Evolutionary conservation across 2,329 filamentous ascomycete species (phyloP), one percentile per base, ranked within the genome.

Genomic region (Pestalotiopsis sp.): DNA sequence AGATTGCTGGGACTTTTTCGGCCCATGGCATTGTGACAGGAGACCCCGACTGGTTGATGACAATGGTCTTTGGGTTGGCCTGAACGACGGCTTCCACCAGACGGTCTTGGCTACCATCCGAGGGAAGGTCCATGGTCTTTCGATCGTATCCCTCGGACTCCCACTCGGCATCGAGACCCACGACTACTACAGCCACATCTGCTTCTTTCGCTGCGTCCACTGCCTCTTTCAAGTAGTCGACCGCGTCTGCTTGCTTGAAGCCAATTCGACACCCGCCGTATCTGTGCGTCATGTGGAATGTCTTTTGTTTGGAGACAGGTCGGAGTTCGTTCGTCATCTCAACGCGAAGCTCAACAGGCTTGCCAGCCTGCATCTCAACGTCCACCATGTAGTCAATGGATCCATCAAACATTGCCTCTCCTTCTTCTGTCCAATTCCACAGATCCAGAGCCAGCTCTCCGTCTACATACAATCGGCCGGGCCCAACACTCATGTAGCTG

Each of bases 141-240:
- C 91, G 86, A 75, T 93, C 91, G 69, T 92, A 92, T 1, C 91
- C 91, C 77, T 93, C 91, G 1, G 90, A 92, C 75, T 93, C 91
- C 91, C 91, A 93, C 76, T 93, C 91, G 5, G 88, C 88, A 76
- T 93, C 91, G 0, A 93, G 83, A 1, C 91, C 91, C 11, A 92
- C 87, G 63, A 93, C 85, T 1, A 93, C 84, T 6, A 93, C 82
- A 2, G 91, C 91, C 14, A 92, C 88, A 74, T 93, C 91, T 0
- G 90, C 88, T 2, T 83, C 83, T 70, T 82, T 86, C 9, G 91
- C 91, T 1, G 85, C 83, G 23, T 88, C 84, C 4, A 91, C 87
- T 0, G 91, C 91, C 75, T 92, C 84, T 71, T 90, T 85, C n/a
- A 92, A 82, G 71, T 88, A 87, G 73, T 90, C 85, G 38, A 87